Conservation (phyloP, 805 yeast species). For the Metschnikowia henanensis region DNA sequence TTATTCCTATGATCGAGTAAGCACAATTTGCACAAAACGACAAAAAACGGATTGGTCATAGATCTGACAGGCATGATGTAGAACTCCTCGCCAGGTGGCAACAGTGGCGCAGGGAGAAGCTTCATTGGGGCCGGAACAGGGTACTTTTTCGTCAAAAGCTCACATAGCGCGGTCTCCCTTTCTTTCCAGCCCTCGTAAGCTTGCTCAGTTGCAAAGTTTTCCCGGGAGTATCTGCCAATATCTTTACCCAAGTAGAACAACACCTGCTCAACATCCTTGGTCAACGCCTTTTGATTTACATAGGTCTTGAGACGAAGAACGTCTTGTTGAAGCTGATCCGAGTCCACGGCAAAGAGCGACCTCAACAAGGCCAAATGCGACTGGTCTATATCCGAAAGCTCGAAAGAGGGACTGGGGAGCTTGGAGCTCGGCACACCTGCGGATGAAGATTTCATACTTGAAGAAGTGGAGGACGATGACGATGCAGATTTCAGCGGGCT, state of each 20-base stretch:
- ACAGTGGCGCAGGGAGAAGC: slow-evolving; percentile 30
- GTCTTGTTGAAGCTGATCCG: slow-evolving; percentile 53
- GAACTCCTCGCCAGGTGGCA: slow-evolving; percentile 38
- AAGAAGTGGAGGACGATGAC: slow-evolving; percentile 6
- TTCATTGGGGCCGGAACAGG: slow-evolving; percentile 33
- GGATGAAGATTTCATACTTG: neutral
- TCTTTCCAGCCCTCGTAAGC: slow-evolving; percentile 36
- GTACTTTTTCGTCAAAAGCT: slow-evolving; percentile 27
- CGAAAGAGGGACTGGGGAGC: slow-evolving; percentile 50
- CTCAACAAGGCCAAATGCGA: slow-evolving; percentile 43
- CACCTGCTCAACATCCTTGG: slow-evolving; percentile 36
- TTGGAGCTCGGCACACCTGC: slow-evolving; percentile 5
- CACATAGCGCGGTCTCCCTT: slow-evolving; percentile 26
- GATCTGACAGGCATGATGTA: slow-evolving; percentile 34
- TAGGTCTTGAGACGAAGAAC: slow-evolving; percentile 41
- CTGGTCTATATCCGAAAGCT: slow-evolving; percentile 54
- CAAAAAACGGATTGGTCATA: slow-evolving; percentile 40
- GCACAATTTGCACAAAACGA: slow-evolving; percentile 42
- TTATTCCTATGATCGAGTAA: slow-evolving; percentile 26
- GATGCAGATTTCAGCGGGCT: slow-evolving; percentile 23
- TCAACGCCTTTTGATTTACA: slow-evolving; percentile 40
- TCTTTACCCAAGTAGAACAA: slow-evolving; percentile 37
- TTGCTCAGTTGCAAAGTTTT: slow-evolving; percentile 22
- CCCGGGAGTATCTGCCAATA: slow-evolving; percentile 38
- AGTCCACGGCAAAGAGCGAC: slow-evolving; percentile 50